phyloP scores from a whole-genome alignment of 306 rosid species.

The Erythrophleum fordii region DNA sequence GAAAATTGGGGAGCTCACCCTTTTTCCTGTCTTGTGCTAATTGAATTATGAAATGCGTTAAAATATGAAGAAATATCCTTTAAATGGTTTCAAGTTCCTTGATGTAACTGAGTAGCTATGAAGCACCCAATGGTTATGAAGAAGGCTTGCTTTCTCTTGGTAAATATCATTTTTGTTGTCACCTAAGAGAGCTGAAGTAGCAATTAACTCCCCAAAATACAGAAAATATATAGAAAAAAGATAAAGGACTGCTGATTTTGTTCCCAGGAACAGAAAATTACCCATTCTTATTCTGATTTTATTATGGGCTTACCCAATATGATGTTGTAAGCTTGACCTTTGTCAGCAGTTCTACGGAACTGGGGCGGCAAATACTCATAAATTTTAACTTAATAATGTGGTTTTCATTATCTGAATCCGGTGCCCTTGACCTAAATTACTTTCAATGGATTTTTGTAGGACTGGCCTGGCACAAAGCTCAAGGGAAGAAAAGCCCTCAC shows the following conservation, averaged over 20 bases:
- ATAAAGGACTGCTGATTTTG: neutral
- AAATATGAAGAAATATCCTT: neutral
- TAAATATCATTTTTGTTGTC: conserved; percentile 12
- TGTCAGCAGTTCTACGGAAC: neutral
- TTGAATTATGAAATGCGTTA: conserved; percentile 2
- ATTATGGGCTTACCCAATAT: conserved; percentile 23
- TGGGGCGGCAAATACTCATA: neutral
- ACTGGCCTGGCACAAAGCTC: conserved; percentile 44
- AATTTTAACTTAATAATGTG: neutral
- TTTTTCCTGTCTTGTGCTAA: neutral
- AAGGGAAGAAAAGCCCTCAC: conserved; percentile 50
- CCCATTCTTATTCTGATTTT: conserved; percentile 8
- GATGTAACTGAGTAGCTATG: conserved; percentile 27
- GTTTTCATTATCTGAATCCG: conserved; percentile 22
- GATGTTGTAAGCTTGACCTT: conserved; percentile 19
- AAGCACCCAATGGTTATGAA: conserved; percentile 23
- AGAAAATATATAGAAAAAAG: neutral
- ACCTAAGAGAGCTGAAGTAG: conserved; percentile 12
- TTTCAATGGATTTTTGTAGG: conserved; percentile 53
- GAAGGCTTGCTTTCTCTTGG: conserved; percentile 20
- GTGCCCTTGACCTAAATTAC: conserved; percentile 13
- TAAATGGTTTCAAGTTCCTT: conserved; percentile 23
- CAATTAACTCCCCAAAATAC: conserved; percentile 3
- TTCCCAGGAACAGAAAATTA: conserved; percentile 18
- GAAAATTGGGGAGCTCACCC: no score